Evolutionary conservation across 192 early-diverging fungal species (phyloP).

Genomic region (Umbelopsis ramanniana): DNA sequence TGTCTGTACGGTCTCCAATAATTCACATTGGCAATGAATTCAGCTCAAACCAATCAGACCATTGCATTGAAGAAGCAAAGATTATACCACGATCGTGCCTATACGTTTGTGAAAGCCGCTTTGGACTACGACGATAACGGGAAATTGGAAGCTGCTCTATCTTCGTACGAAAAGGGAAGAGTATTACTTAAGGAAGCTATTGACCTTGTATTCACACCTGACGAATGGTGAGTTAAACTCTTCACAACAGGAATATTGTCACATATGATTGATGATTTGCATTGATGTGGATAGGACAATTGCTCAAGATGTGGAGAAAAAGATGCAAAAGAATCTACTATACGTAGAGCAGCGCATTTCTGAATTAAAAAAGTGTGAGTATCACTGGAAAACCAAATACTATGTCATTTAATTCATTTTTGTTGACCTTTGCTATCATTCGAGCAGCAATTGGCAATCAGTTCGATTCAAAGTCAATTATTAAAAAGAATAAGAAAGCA

Average conservation of each 20-base stretch:
- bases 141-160: not conserved
- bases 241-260: too few species aligned
- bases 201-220: conserved; percentile 6
- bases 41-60: not conserved
- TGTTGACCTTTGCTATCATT: too few species aligned
- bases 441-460: too few species aligned
- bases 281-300: not conserved
- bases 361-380: conserved; percentile 16
- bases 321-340: conserved; percentile 5
- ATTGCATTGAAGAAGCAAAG: conserved; percentile 9
- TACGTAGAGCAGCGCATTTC: conserved; percentile 13
- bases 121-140: conserved; percentile 19
- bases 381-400: not conserved
- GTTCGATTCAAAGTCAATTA: not conserved
- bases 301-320: not conserved
- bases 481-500: not conserved
- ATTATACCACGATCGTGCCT: conserved; percentile 17
- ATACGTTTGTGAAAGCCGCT: conserved; percentile 3
- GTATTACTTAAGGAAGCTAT: conserved; percentile 6
- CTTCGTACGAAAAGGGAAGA: not conserved
- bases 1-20: not conserved
- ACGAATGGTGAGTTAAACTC: not conserved
- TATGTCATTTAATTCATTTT: not conserved
- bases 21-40: not conserved
- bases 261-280: not conserved